phyloP scores from a whole-genome alignment of 2,329 filamentous ascomycete species.

The Ceratocystis colombiana region DNA sequence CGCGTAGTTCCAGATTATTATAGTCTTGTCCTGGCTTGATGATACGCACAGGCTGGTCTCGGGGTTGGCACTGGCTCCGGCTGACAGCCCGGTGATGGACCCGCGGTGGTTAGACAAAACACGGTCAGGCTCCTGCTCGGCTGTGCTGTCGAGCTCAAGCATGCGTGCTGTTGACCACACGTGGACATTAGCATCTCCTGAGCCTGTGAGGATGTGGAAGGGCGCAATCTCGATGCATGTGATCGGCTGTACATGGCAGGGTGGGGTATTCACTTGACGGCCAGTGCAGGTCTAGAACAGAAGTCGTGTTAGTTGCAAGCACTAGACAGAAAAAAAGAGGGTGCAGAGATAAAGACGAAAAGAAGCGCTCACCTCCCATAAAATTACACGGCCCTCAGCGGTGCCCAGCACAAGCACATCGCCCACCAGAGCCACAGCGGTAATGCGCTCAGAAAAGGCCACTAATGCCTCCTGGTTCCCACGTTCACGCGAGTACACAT shows the following conservation, averaged over 20 bases:
- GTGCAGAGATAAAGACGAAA: slow-evolving; percentile 6
- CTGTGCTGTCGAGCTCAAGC: slow-evolving; percentile 48
- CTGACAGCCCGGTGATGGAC: slow-evolving; percentile 54
- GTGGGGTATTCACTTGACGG: slow-evolving; percentile 62
- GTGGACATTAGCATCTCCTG: slow-evolving; percentile 79
- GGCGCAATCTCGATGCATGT: slow-evolving; percentile 64
- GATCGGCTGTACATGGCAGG: slow-evolving; percentile 70
- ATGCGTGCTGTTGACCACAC: slow-evolving; percentile 78
- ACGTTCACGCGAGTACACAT: slow-evolving; percentile 77
- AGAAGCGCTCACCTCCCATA: slow-evolving; percentile 69
- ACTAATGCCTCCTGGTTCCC: slow-evolving; percentile 82
- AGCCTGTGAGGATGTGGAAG: slow-evolving; percentile 65
- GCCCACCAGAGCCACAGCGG: slow-evolving; percentile 61
- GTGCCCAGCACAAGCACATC: slow-evolving; percentile 72
- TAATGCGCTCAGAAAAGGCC: slow-evolving; percentile 78
- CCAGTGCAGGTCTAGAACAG: slow-evolving; percentile 56
- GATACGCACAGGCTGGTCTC: slow-evolving; percentile 76
- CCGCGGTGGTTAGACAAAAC: slow-evolving; percentile 70
- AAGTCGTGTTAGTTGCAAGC: slow-evolving; percentile 18
- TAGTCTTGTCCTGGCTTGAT: slow-evolving; percentile 74
- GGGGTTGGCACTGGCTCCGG: slow-evolving; percentile 55
- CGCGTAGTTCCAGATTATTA: slow-evolving; percentile 86
- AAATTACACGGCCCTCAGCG: slow-evolving; percentile 69
- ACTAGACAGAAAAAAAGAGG: background rate
- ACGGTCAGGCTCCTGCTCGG: slow-evolving; percentile 57